A percentile compares a stretch with the other conserved stretches of the same genome.
phyloP scores from a whole-genome alignment of 2,329 filamentous ascomycete genomes.

The Fusarium sp. region DNA sequence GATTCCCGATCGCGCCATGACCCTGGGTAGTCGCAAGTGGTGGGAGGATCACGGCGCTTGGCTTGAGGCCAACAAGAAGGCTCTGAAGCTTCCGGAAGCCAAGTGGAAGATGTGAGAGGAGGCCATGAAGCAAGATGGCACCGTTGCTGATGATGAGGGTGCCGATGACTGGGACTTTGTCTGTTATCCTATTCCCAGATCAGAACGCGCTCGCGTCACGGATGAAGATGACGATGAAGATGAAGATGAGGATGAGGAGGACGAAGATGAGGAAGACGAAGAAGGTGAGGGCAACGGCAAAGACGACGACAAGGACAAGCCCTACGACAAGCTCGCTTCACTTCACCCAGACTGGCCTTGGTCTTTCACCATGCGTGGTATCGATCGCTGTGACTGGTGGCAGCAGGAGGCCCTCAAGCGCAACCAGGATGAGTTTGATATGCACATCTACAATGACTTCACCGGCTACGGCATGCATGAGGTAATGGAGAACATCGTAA shows the following conservation, averaged over 20 bases:
- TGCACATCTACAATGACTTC: slow-evolving; percentile 61
- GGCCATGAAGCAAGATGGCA: slow-evolving; percentile 28
- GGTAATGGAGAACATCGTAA: slow-evolving; percentile 56
- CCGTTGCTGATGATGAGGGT: slow-evolving; percentile 32
- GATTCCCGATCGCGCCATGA: slow-evolving; percentile 33
- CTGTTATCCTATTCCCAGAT: slow-evolving; percentile 10
- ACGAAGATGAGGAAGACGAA: not conserved
- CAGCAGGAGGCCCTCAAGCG: slow-evolving; percentile 35
- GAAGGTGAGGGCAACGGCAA: not conserved
- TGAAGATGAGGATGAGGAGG: not conserved
- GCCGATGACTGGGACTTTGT: slow-evolving; percentile 43
- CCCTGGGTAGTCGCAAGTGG: slow-evolving; percentile 33
- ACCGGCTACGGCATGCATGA: slow-evolving; percentile 57
- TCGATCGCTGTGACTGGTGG: slow-evolving; percentile 41
- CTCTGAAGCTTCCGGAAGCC: slow-evolving; percentile 26
- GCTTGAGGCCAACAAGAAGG: slow-evolving; percentile 38
- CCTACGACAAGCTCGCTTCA: slow-evolving; percentile 35
- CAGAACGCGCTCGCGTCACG: not conserved
- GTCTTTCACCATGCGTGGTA: slow-evolving; percentile 34
- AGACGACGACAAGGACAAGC: not conserved
- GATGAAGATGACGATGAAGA: not conserved
- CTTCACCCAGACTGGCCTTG: slow-evolving; percentile 37
- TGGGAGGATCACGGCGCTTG: slow-evolving; percentile 41
- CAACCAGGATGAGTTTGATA: slow-evolving; percentile 56
- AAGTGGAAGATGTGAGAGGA: slow-evolving; percentile 43